These are phyloP conservation scores for Phytophthora boehmeriae DNA, from an alignment of 352 stramenopile species.

Conservation along the genomic window DNA sequence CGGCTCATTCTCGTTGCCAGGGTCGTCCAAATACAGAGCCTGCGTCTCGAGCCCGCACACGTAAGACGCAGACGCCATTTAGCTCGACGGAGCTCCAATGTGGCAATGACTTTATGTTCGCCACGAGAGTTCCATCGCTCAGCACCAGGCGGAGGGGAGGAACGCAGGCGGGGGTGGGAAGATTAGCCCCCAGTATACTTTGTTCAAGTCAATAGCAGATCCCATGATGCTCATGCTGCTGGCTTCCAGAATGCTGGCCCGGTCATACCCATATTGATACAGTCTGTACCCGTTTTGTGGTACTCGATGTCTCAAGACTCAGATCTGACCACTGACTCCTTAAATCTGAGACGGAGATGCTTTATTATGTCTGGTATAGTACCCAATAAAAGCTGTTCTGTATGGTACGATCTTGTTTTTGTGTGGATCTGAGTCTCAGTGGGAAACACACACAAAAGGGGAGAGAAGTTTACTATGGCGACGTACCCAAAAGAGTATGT, in stretches of 20 bases:
- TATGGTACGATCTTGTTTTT: not conserved
- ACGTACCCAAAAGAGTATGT: conserved; percentile 56
- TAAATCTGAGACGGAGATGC: too few relatives aligned
- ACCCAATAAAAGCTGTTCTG: not conserved
- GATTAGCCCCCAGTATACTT: conserved; percentile 26
- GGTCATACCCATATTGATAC: not conserved
- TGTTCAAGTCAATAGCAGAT: conserved; percentile 23
- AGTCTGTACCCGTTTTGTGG: not conserved
- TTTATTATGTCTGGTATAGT: too few relatives aligned
- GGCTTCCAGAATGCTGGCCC: conserved; percentile 32
- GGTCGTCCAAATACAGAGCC: conserved; percentile 38
- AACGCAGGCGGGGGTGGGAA: conserved; percentile 28
- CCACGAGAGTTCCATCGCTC: conserved; percentile 10
- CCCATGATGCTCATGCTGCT: conserved; percentile 12
- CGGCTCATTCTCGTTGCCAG: conserved; percentile 34
- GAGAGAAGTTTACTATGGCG: conserved; percentile 6
- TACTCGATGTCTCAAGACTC: not conserved
- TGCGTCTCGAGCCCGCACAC: conserved; percentile 33
- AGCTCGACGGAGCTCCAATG: conserved; percentile 25
- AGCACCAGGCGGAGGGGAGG: conserved; percentile 23
- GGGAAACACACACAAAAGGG: not conserved
- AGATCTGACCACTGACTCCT: too few relatives aligned
- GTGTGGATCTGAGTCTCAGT: not conserved
- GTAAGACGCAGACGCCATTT: conserved; percentile 16
- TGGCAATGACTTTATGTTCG: conserved; percentile 23